Base-by-base conservation (phyloP, 129 eudicot species). In the Smallanthus sonchifolius region DNA sequence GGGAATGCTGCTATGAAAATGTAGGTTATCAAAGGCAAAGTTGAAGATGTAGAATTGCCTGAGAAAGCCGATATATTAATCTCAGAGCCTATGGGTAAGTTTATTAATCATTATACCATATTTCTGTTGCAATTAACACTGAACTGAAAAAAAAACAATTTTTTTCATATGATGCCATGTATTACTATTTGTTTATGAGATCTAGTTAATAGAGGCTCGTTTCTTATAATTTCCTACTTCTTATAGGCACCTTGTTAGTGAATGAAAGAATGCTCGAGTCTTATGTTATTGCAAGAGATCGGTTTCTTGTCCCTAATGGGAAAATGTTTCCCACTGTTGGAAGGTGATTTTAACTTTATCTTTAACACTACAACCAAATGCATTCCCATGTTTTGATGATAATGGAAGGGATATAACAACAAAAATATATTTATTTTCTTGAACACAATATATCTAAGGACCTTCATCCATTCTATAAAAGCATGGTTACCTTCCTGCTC, bases 81-180 rank as follows among this genome's bases (percentile, higher is more conserved):
- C 55, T 95, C 99, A 43, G 99, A 95, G 77, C 99, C 99, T 38
- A 91, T 95, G 97, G 99, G 99, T 95, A 88, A 80, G 86, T 75
- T 77, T 32, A 30, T 32, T 11, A 60, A 60, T 60, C 7, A 34
- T 20, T 44, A 28, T 65, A 55, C 45, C 63, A 54, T 32, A 20
- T 14, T 38, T 63, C 8, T 69, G 15, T 67, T 62, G 49, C 14
- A 14, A 6, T n/a, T 34, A 36, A 44, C 13, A 52, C 57, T 66
- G 40, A 34, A 56, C 36, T 67, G 52, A 35, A 19, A 52, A 61
- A 7, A 45, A 16, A 45, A 54, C 20, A 37, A 13, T 28, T 14
- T 10, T 32, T 17, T 51, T 52, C 15, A 7, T 56, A 69, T 77
- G 47, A 20, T 44, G 38, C 35, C 32, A 45, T 69, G 63, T 34